Conservation (phyloP, 2,329 filamentous ascomycete genomes). For the Hymenoscyphus albidus region DNA sequence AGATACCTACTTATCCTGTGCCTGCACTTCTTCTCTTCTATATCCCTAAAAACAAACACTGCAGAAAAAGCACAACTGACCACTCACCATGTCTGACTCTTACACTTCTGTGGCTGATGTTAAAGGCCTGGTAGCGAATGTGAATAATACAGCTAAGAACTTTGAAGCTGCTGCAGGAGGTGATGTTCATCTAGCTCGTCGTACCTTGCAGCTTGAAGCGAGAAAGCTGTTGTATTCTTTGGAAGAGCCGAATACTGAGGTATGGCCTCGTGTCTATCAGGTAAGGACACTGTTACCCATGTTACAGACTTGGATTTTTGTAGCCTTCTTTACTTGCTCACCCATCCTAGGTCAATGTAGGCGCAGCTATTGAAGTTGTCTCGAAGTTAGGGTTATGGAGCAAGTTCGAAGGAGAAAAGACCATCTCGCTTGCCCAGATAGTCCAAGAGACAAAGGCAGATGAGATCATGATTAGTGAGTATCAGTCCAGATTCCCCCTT, state of each 20-base stretch:
- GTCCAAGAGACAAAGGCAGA: constrained; percentile 22
- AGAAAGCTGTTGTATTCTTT: constrained; percentile 24
- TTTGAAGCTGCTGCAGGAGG: constrained; percentile 17
- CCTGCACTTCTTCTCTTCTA: not conserved
- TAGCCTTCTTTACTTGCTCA: not conserved
- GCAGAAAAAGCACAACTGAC: not conserved
- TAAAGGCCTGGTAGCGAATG: constrained; percentile 17
- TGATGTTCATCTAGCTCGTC: constrained; percentile 19
- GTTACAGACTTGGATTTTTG: not conserved
- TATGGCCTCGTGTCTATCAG: constrained; percentile 26
- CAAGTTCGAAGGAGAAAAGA: constrained; percentile 24
- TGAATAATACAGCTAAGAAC: constrained; percentile 18
- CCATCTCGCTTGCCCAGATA: constrained; percentile 19
- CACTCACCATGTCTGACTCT: constrained; percentile 18
- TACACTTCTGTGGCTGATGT: constrained; percentile 18
- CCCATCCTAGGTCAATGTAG: constrained; percentile 22
- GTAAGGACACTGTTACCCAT: constrained; percentile 6
- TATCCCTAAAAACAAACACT: not conserved
- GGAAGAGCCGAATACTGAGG: constrained; percentile 27
- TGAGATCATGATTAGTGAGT: constrained; percentile 26
- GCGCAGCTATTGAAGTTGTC: constrained; percentile 23
- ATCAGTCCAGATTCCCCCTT: not conserved
- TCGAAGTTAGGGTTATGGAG: constrained; percentile 22
- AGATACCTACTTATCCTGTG: not conserved
- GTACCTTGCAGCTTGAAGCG: constrained; percentile 23